These are phyloP conservation scores for Plasmodium falciparum DNA, from an alignment of 169 alveolate species.

Conservation along the genomic window DNA sequence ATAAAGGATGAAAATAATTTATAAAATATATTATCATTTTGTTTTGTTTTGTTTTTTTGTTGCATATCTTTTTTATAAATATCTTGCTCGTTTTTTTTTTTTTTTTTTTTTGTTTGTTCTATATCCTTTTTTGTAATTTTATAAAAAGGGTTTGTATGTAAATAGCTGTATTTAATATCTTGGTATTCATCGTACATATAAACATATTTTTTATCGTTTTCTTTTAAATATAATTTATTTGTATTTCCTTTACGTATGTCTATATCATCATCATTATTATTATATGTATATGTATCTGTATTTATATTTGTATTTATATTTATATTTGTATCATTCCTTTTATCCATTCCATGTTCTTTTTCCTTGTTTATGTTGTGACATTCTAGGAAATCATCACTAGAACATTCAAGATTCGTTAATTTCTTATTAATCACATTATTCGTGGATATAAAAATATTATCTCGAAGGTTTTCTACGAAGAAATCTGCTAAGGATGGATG, in stretches of 20 bases:
- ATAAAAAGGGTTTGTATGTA: conserved; percentile 38
- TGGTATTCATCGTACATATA: neutral
- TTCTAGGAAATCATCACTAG: conserved; percentile 14
- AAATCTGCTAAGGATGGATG: conserved; percentile 56
- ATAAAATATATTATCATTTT: conserved; percentile 2
- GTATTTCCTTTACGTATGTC: neutral
- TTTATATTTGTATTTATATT: conserved; percentile 5
- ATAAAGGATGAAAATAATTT: conserved; percentile 10
- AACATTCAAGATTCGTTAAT: conserved; percentile 18
- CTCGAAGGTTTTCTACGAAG: conserved; percentile 46
- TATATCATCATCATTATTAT: neutral
- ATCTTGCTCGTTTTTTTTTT: no score
- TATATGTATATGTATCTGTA: neutral
- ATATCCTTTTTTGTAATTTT: neutral
- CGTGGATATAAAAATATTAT: conserved; percentile 18
- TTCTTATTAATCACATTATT: conserved; percentile 40
- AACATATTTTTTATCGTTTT: neutral
- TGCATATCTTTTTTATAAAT: neutral
- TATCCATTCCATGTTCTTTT: neutral
- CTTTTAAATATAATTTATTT: neutral
- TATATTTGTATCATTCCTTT: neutral
- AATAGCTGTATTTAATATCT: neutral
- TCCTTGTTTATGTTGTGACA: conserved; percentile 40
- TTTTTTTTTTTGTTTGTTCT: neutral
- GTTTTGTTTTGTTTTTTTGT: neutral